phyloP scores from a whole-genome alignment of 192 early-diverging fungal species.

The Coemansia furcata region DNA sequence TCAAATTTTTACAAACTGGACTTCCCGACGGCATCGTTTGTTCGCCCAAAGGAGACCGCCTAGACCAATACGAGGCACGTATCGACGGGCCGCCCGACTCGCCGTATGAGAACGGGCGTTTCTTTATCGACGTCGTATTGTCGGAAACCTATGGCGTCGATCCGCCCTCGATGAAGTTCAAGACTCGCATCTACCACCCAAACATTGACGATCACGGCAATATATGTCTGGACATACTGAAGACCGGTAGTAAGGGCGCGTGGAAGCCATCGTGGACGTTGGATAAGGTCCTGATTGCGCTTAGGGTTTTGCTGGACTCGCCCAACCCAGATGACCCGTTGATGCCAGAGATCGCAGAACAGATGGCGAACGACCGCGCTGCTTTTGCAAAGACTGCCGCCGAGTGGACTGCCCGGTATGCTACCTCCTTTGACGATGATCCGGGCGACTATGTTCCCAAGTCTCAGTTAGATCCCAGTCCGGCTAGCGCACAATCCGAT shows the following conservation, averaged over 20 bases:
- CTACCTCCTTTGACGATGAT: slow-evolving; percentile 17
- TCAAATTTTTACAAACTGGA: slow-evolving; percentile 42
- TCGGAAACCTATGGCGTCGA: slow-evolving; percentile 64
- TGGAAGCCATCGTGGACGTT: slow-evolving; percentile 74
- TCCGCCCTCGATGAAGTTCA: slow-evolving; percentile 66
- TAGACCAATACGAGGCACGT: slow-evolving; percentile 59
- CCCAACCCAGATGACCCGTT: slow-evolving; percentile 80
- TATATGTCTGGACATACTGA: slow-evolving; percentile 73
- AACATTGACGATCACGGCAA: slow-evolving; percentile 77
- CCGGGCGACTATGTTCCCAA: slow-evolving; percentile 6
- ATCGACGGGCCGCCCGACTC: slow-evolving; percentile 63
- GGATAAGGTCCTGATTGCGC: slow-evolving; percentile 58
- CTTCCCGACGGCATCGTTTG: slow-evolving; percentile 62
- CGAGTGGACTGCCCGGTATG: slow-evolving; percentile 38
- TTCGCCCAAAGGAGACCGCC: slow-evolving; percentile 60
- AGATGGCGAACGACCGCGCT: slow-evolving; percentile 19
- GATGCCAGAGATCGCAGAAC: slow-evolving; percentile 57
- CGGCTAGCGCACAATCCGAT: background rate
- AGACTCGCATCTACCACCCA: slow-evolving; percentile 78
- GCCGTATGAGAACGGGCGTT: slow-evolving; percentile 64
- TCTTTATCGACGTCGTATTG: slow-evolving; percentile 58
- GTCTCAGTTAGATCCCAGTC: background rate
- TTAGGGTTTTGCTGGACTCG: slow-evolving; percentile 57
- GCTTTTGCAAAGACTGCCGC: slow-evolving; percentile 23
- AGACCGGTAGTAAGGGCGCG: slow-evolving; percentile 55